Evolutionary conservation across 2,329 filamentous ascomycete genomes (phyloP).

Genomic region (Penicillium griseofulvum): DNA sequence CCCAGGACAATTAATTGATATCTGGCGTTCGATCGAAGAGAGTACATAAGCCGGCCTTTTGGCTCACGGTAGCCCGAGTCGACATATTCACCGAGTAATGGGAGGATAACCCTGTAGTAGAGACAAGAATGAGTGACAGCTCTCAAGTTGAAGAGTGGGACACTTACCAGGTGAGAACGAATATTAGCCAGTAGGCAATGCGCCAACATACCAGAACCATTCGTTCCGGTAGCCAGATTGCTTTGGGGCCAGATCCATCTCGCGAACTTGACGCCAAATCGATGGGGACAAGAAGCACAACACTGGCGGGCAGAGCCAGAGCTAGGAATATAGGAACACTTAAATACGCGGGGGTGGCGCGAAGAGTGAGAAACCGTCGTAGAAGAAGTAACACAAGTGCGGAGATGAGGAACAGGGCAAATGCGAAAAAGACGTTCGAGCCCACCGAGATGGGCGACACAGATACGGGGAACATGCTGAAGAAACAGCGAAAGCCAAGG

Average conservation of each 20-base stretch:
- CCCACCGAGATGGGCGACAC: conserved; percentile 58
- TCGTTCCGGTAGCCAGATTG: conserved; percentile 80
- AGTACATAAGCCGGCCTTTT: conserved; percentile 76
- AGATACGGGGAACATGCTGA: conserved; percentile 31
- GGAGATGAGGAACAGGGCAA: conserved; percentile 72
- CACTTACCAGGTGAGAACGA: conserved; percentile 82
- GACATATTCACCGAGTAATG: conserved; percentile 88
- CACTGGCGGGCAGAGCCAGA: conserved; percentile 86
- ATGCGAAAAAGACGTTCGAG: conserved; percentile 73
- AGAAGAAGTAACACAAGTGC: conserved; percentile 77
- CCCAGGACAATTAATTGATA: conserved; percentile 81
- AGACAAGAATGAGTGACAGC: conserved; percentile 9
- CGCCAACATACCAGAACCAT: conserved; percentile 86
- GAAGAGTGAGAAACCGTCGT: conserved; percentile 84
- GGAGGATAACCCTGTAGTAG: conserved; percentile 73
- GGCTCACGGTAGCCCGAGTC: conserved; percentile 91
- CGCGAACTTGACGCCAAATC: conserved; percentile 85
- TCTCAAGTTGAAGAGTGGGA: not conserved
- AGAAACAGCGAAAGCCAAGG: conserved; percentile 2
- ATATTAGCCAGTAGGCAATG: conserved; percentile 96
- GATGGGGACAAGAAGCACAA: conserved; percentile 89
- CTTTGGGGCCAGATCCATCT: conserved; percentile 68
- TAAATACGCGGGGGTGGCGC: conserved; percentile 85
- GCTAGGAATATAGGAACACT: conserved; percentile 92
- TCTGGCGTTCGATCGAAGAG: conserved; percentile 78